These are phyloP conservation scores for Biscogniauxia mediterranea DNA, from an alignment of 2,329 filamentous ascomycete genomes.

Conservation along the genomic window DNA sequence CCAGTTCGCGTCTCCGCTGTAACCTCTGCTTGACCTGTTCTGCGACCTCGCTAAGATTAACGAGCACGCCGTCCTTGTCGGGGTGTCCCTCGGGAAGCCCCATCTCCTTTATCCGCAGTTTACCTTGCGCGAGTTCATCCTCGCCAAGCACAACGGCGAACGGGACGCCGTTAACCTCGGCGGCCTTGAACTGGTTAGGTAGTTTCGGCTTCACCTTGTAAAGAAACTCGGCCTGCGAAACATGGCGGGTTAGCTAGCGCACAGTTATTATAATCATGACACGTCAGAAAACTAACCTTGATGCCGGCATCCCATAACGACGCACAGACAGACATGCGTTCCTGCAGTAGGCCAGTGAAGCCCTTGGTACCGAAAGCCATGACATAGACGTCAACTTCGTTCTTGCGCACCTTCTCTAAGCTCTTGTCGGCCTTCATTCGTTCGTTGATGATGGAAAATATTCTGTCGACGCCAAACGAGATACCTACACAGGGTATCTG, in stretches of 20 bases:
- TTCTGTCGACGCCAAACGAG: constrained; percentile 76
- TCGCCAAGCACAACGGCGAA: constrained; percentile 89
- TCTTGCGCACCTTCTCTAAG: constrained; percentile 56
- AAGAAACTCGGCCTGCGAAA: constrained; percentile 69
- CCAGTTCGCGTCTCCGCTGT: constrained; percentile 41
- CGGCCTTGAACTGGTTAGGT: constrained; percentile 85
- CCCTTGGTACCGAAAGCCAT: constrained; percentile 93
- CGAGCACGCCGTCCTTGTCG: constrained; percentile 82
- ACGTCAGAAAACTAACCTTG: constrained; percentile 52
- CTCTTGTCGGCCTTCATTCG: constrained; percentile 50
- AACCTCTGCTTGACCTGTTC: constrained; percentile 53
- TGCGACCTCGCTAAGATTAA: constrained; percentile 63
- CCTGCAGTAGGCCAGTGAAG: constrained; percentile 74
- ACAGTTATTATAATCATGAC: constrained; percentile 1
- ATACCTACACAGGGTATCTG: constrained; percentile 77
- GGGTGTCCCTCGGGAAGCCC: constrained; percentile 76
- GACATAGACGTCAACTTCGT: constrained; percentile 85
- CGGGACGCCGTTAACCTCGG: constrained; percentile 75
- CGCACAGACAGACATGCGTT: constrained; percentile 78
- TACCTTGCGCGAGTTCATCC: constrained; percentile 78
- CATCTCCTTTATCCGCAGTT: constrained; percentile 82
- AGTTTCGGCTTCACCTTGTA: constrained; percentile 92
- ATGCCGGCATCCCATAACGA: constrained; percentile 83
- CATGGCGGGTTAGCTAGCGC: constrained; percentile 21
- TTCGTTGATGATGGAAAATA: constrained; percentile 74